Percentiles rank a stretch among this genome's conserved stretches.
These are phyloP conservation scores for Fimicolochytrium jonesii DNA, from an alignment of 192 early-diverging fungal genomes.

Conservation along the genomic window DNA sequence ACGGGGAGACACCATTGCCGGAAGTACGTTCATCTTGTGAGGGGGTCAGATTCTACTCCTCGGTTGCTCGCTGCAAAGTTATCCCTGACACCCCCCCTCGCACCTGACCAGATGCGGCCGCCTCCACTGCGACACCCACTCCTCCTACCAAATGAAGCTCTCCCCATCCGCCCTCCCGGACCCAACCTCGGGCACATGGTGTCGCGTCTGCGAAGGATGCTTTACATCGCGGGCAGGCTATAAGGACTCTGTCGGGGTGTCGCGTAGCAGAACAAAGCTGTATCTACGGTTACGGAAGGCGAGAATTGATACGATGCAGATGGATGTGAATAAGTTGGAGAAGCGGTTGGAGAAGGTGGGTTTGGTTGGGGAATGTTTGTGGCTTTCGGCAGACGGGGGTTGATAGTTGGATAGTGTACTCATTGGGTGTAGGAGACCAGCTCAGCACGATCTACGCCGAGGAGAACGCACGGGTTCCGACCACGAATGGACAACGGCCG, in stretches of 20 bases:
- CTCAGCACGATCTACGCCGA: slow-evolving; percentile 20
- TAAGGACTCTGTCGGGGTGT: slow-evolving; percentile 36
- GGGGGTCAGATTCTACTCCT: background rate
- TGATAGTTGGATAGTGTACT: no score
- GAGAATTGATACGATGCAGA: slow-evolving; percentile 23
- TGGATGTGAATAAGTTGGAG: slow-evolving; percentile 50
- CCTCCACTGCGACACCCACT: slow-evolving; percentile 44
- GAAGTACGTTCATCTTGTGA: no score
- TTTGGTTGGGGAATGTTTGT: no score
- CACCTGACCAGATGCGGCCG: slow-evolving; percentile 37
- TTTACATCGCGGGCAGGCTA: slow-evolving; percentile 37
- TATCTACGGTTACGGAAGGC: slow-evolving; percentile 38
- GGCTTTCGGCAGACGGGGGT: background rate
- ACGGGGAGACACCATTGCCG: slow-evolving; percentile 49
- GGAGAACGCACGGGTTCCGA: background rate
- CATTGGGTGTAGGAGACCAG: slow-evolving; percentile 6
- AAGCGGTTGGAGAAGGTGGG: slow-evolving; percentile 52
- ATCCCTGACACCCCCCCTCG: background rate
- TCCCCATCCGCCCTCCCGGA: slow-evolving; percentile 38
- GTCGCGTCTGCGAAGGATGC: slow-evolving; percentile 44
- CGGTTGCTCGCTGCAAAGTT: background rate
- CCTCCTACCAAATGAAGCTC: slow-evolving; percentile 40
- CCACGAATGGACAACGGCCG: no score
- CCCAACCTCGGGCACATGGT: slow-evolving; percentile 40
- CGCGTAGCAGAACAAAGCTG: slow-evolving; percentile 29